phyloP scores from a whole-genome alignment of 139 green algal genomes.

The Closterium sp. region DNA sequence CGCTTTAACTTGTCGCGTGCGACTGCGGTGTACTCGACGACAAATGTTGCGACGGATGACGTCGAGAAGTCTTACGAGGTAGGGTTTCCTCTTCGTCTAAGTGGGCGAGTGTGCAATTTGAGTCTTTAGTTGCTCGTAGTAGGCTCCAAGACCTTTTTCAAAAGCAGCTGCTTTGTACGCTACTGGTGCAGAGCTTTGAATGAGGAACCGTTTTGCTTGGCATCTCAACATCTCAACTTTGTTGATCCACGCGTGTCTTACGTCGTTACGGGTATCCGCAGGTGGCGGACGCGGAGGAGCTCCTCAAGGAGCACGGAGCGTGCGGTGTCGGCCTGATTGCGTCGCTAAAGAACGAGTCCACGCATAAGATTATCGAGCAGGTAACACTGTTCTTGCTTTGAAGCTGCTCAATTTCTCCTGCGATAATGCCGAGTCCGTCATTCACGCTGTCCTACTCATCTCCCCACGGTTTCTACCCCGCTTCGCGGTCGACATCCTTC shows the following conservation, averaged over 20 bases:
- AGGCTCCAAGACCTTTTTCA: not conserved
- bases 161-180: not conserved
- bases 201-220: not conserved
- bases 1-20: not conserved
- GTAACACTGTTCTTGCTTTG: conserved; percentile 43
- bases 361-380: conserved; percentile 88
- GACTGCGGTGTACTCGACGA: not conserved
- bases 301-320: conserved; percentile 89
- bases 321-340: conserved; percentile 98
- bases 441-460: not conserved
- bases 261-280: conserved; percentile 8
- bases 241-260: not conserved
- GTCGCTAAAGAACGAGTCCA: conserved; percentile 80
- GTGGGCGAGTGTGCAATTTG: too few relatives aligned
- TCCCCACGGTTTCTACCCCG: not conserved
- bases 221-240: not conserved
- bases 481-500: not conserved
- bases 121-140: too few relatives aligned
- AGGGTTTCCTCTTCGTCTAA: too few relatives aligned
- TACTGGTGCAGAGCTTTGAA: not conserved
- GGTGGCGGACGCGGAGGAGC: conserved; percentile 80
- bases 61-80: conserved; percentile 7
- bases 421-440: not conserved
- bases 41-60: conserved; percentile 5
- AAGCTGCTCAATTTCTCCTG: not conserved